These are phyloP conservation scores for Boletus speciosus DNA, from an alignment of 768 basidiomycete species.

Conservation along the genomic window DNA sequence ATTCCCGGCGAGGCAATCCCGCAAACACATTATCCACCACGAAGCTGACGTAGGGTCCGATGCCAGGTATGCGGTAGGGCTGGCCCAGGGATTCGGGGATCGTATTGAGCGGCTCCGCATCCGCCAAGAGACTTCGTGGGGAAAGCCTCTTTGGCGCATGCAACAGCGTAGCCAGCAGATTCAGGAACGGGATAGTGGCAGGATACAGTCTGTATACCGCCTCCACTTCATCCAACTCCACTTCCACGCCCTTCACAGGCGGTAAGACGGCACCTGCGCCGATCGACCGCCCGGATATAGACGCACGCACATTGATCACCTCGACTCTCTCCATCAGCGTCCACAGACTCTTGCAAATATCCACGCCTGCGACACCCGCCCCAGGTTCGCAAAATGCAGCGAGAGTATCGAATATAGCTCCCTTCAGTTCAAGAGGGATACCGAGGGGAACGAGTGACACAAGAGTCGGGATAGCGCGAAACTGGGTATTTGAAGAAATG, in stretches of 20 bases:
- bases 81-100: slow-evolving; percentile 80
- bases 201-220: slow-evolving; percentile 76
- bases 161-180: slow-evolving; percentile 76
- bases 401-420: slow-evolving; percentile 75
- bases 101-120: slow-evolving; percentile 62
- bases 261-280: slow-evolving; percentile 38
- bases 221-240: slow-evolving; percentile 88
- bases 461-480: slow-evolving; percentile 78
- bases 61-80: slow-evolving; percentile 74
- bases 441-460: slow-evolving; percentile 74
- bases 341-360: slow-evolving; percentile 84
- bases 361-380: slow-evolving; percentile 66
- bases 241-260: slow-evolving; percentile 73
- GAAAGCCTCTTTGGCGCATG: slow-evolving; percentile 77
- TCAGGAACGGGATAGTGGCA: slow-evolving; percentile 83
- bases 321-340: slow-evolving; percentile 79
- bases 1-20: slow-evolving; percentile 72
- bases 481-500: slow-evolving; percentile 70
- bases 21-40: slow-evolving; percentile 88
- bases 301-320: slow-evolving; percentile 69
- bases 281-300: slow-evolving; percentile 28
- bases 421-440: slow-evolving; percentile 89
- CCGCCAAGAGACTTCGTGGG: slow-evolving; percentile 53
- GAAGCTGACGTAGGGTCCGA: slow-evolving; percentile 80
- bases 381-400: slow-evolving; percentile 83